Base-by-base conservation (phyloP, 2,329 filamentous ascomycete genomes). In the Coniochaeta pulveracea region DNA sequence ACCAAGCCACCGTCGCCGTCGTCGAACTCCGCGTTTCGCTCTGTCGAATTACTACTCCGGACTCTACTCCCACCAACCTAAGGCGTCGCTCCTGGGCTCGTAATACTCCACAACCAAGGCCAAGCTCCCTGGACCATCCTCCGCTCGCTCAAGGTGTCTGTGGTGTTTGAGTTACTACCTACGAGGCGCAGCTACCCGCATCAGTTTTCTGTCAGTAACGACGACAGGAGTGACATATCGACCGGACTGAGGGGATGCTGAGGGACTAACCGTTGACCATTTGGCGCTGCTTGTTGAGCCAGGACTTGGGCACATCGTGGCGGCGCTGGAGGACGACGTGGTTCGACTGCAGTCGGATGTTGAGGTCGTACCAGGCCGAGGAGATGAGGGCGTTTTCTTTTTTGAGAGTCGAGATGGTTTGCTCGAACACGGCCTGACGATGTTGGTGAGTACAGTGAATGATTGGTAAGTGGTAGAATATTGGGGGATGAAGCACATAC, bases 281-380 rank as follows among this genome's bases (percentile, higher is more conserved):
- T 50, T 76, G 72, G 51, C 84, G 72, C 66, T 91, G 84, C 63
- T 83, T 86, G 48, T 83, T 83, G 46, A 93, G 60, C 82, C 83
- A 93, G 57, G 82, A 88, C 57, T 76, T 80, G 10, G 83, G 80
- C 44, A 72, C 71, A 46, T 89, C 82, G 45, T 75, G 74, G 44
- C 81, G 69, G 43, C 85, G 65, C 50, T 86, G 80, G 40, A 93
- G 58, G 35, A 84, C 75, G 26, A 89, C 79, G 40, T 83, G 82
- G 52, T 88, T 89, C 60, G 81, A 86, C 58, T 91, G 84, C 44
- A 93, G 57, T 33, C 85, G 69, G 50, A 69, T 78, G 17, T 79
- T 77, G 47, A 91, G 70, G 54, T 89, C 83, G 58, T 88, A 88
- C 83, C 83, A 93, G 3, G 85, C 85, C n/a, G 77, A 81, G 17